Evolutionary conservation across 768 basidiomycete species (phyloP), one percentile per base, ranked within the genome.

Genomic region (Termitomyces sp.): DNA sequence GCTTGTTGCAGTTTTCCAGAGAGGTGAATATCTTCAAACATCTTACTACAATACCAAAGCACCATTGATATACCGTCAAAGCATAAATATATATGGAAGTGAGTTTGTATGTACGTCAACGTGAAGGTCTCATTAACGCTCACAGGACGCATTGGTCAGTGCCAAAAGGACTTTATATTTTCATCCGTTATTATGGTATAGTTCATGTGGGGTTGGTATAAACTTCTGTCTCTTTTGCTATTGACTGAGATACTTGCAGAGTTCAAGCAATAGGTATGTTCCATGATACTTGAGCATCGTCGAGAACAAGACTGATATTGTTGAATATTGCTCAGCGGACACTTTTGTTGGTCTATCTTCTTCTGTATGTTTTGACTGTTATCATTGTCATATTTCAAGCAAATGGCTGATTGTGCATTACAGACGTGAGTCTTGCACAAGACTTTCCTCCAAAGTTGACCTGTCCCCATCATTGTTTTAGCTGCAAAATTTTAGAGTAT

Each of bases 121-220:
- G 8, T 37, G 13, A 6, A 37, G 32, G n/a, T 18, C 9, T 41
- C 8, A 51, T 42, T 16, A 46, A 5, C 10, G 32, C 22, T 29
- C 49, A 32, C 41, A 58, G 57, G 10, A 48, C 52, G 22, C 37
- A 46, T 20, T 58, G 50, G 57, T 58, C 57, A 10, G 6, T 58
- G 20, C 57, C 57, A n/a, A 58, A 58, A 41, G 57, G 14, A 9
- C 50, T 58, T 46, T 58, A 58, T 58, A 16, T 58, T 16, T 37
- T 58, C 22, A 58, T 58, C n/a, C 42, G 57, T 22, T 58, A 58
- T 29, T 58, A 58, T 32, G 57, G 57, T 5, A 3, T 47, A 4
- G 34, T 46, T 18, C 57, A 58, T 26, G 9, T 57, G 9, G 56
- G 49, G 57, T 58, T 13, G 20, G 57, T 39, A 20, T 4, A 12